Conservation (phyloP, 495 filamentous ascomycete species). For the Penicillium samsonianum region DNA sequence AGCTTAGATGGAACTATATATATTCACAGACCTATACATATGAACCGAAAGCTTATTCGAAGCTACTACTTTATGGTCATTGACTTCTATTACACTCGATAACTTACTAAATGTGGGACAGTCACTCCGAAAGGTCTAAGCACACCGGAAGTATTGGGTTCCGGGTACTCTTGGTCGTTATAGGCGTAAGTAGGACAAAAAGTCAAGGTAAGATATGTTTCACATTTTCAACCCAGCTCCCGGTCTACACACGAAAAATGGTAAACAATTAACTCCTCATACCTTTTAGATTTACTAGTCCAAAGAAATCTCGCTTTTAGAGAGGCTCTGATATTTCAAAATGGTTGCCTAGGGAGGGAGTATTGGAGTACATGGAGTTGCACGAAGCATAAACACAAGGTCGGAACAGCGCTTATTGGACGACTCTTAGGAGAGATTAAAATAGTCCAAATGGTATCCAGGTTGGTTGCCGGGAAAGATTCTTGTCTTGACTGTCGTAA, state of each 20-base stretch:
- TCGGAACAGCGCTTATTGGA: constrained; percentile 26
- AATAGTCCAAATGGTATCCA: constrained; percentile 5
- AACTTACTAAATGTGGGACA: neutral
- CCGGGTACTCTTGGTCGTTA: constrained; percentile 11
- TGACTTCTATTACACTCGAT: neutral
- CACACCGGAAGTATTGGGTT: constrained; percentile 19
- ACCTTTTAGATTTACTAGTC: neutral
- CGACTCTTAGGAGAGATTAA: constrained; percentile 5
- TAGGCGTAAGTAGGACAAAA: constrained; percentile 25
- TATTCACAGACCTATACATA: neutral
- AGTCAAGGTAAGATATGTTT: constrained; percentile 14
- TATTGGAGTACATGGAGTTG: neutral
- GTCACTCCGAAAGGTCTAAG: constrained; percentile 9
- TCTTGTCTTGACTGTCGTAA: constrained; percentile 11
- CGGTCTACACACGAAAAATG: constrained; percentile 8
- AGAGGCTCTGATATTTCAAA: neutral
- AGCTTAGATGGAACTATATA: neutral
- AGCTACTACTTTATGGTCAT: neutral
- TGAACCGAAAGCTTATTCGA: neutral
- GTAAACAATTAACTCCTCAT: neutral
- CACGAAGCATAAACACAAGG: constrained; percentile 12
- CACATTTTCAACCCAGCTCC: constrained; percentile 18
- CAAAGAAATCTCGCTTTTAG: neutral
- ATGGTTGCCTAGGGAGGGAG: constrained; percentile 5
- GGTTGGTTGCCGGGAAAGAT: constrained; percentile 7